Percentiles rank a stretch among this genome's conserved stretches.
Evolutionary conservation across 495 filamentous ascomycete species (phyloP).

Genomic region (Annulohypoxylon moriforme): DNA sequence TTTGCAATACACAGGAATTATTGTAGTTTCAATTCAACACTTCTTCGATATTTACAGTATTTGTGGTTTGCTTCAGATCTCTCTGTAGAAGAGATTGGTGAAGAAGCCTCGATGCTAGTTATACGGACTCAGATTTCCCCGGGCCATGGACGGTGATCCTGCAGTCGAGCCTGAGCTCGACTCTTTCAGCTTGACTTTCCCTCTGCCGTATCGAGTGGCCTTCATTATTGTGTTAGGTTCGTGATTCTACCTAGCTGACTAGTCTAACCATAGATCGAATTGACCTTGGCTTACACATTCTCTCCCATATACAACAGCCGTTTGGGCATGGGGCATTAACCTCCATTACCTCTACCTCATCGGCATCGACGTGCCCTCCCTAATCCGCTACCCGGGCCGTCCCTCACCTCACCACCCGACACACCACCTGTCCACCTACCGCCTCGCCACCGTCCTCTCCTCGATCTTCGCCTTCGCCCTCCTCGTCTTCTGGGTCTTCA

Average conservation of each 20-base stretch:
- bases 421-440: conserved; percentile 85
- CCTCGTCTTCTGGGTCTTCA: conserved; percentile 82
- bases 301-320: conserved; percentile 60
- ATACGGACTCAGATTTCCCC: conserved; percentile 24
- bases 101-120: conserved; percentile 31
- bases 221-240: conserved; percentile 82
- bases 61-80: background rate
- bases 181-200: conserved; percentile 83
- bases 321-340: conserved; percentile 92
- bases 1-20: background rate
- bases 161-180: conserved; percentile 84
- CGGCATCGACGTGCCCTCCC: conserved; percentile 82
- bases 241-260: conserved; percentile 37
- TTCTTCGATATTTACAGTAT: background rate
- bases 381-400: conserved; percentile 82
- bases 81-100: background rate
- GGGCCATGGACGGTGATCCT: conserved; percentile 81
- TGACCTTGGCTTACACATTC: conserved; percentile 18
- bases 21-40: background rate
- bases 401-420: conserved; percentile 70
- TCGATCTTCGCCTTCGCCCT: conserved; percentile 75
- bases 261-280: conserved; percentile 5
- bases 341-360: conserved; percentile 79
- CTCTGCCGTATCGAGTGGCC: conserved; percentile 86
- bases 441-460: conserved; percentile 79